Conservation (phyloP, 257 asterid species). For the Cinchona pubescens region DNA sequence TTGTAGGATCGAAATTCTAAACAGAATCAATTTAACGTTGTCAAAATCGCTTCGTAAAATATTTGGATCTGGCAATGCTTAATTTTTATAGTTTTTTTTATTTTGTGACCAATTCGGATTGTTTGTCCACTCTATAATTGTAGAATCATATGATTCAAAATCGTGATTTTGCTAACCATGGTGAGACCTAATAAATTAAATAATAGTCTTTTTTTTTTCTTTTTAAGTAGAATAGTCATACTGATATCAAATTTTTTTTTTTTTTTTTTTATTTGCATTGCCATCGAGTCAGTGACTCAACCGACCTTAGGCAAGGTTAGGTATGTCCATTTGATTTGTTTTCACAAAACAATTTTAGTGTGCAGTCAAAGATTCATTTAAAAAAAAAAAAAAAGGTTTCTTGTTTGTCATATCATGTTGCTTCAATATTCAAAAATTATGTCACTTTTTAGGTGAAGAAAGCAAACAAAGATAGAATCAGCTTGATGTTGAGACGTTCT, state of each 20-base stretch:
- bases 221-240: neutral
- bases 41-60: too few species aligned
- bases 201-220: neutral
- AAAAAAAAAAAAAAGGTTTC: too few species aligned
- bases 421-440: neutral
- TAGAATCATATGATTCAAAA: too few species aligned
- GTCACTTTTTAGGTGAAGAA: neutral
- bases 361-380: slow-evolving; percentile 17
- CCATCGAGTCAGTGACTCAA: slow-evolving; percentile 10
- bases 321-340: neutral
- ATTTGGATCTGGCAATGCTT: too few species aligned
- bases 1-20: too few species aligned
- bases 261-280: neutral
- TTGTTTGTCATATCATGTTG: neutral
- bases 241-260: neutral
- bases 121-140: too few species aligned
- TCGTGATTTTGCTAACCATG: too few species aligned
- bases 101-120: too few species aligned
- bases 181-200: neutral
- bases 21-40: too few species aligned
- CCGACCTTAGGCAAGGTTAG: slow-evolving; percentile 16
- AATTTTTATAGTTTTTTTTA: too few species aligned
- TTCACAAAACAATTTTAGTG: neutral
- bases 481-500: neutral
- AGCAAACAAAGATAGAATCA: neutral